Evolutionary conservation across 805 yeast species (phyloP).

Genomic region (Saccharomycopsis malanga): DNA sequence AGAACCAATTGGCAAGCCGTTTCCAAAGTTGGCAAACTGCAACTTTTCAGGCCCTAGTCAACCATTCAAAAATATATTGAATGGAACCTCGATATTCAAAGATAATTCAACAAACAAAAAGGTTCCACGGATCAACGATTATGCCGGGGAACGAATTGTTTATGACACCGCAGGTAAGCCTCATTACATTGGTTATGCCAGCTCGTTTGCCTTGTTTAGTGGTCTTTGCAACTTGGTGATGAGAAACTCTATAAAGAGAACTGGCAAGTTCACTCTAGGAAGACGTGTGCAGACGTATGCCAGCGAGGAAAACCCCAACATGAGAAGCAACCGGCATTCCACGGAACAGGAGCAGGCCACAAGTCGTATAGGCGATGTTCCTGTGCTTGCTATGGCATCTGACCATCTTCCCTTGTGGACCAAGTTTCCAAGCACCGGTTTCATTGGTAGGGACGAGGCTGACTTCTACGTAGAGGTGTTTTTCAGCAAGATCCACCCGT

Average conservation of each 20-base stretch:
- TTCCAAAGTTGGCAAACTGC: too few species aligned
- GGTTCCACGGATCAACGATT: slow-evolving; percentile 8
- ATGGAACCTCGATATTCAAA: neutral
- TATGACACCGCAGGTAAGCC: slow-evolving; percentile 40
- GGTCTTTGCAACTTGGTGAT: slow-evolving; percentile 38
- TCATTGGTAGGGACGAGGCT: slow-evolving; percentile 31
- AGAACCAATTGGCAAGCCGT: neutral
- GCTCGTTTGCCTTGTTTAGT: slow-evolving; percentile 38
- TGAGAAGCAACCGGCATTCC: neutral
- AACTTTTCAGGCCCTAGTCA: too few species aligned
- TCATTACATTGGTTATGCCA: slow-evolving; percentile 41
- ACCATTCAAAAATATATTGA: too few species aligned
- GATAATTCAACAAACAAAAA: neutral
- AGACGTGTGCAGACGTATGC: neutral
- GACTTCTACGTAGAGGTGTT: slow-evolving; percentile 33
- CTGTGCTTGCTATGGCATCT: slow-evolving; percentile 8
- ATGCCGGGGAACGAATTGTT: slow-evolving; percentile 11
- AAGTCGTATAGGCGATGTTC: slow-evolving; percentile 6
- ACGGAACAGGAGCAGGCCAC: neutral
- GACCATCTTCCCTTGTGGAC: slow-evolving; percentile 13
- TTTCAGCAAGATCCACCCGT: slow-evolving; percentile 39
- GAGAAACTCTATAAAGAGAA: slow-evolving; percentile 31
- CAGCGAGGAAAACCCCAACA: neutral
- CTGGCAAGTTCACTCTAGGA: too few species aligned
- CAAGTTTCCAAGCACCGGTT: slow-evolving; percentile 35